phyloP scores from a whole-genome alignment of 768 basidiomycete species.

The Kwoniella dejecticola region DNA sequence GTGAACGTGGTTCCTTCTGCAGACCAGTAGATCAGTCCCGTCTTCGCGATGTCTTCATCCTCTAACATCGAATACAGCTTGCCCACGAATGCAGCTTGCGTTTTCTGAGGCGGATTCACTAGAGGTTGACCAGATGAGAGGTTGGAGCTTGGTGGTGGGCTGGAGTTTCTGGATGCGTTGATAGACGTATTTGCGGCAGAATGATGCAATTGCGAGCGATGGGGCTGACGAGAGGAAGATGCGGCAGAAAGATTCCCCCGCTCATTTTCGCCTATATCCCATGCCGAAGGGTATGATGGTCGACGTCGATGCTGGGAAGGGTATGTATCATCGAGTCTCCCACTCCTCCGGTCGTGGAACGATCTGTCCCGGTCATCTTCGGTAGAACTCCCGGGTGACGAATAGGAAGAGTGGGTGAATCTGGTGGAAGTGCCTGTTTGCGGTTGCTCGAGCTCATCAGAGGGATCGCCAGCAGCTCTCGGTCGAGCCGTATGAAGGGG shows the following conservation, averaged over 20 bases:
- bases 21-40: slow-evolving; percentile 52
- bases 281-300: slow-evolving; percentile 14
- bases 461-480: background rate
- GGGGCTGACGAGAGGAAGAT: slow-evolving; percentile 15
- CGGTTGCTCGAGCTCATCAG: slow-evolving; percentile 13
- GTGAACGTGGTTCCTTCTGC: slow-evolving; percentile 50
- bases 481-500: background rate
- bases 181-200: slow-evolving; percentile 11
- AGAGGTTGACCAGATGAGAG: slow-evolving; percentile 43
- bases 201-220: slow-evolving; percentile 8
- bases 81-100: slow-evolving; percentile 54
- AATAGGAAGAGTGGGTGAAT: slow-evolving; percentile 21
- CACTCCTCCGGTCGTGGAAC: slow-evolving; percentile 3
- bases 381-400: slow-evolving; percentile 11
- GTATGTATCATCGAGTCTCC: background rate
- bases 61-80: slow-evolving; percentile 55
- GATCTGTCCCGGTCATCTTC: slow-evolving; percentile 9
- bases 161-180: slow-evolving; percentile 16
- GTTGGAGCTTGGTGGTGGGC: slow-evolving; percentile 30
- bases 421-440: slow-evolving; percentile 18
- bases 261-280: slow-evolving; percentile 3
- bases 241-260: background rate
- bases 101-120: slow-evolving; percentile 47
- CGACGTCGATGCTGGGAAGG: slow-evolving; percentile 9
- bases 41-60: slow-evolving; percentile 46